Base-by-base conservation (phyloP, 768 basidiomycete genomes). In the Naematelia aurantialba region DNA sequence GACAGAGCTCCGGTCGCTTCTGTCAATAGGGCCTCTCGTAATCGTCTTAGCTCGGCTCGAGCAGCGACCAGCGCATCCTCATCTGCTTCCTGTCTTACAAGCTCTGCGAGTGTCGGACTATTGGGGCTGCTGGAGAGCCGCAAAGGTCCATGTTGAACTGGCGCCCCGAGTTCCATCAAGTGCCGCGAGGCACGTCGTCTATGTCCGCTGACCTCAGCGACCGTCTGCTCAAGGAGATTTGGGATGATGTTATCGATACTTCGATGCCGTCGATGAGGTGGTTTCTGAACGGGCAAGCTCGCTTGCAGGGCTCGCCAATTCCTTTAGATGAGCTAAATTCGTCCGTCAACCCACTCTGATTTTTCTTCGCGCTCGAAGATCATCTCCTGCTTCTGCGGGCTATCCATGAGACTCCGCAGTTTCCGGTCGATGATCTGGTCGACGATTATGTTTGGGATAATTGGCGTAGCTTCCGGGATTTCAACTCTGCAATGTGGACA, bases 351-450 rank as follows among this genome's bases (percentile, higher is more conserved):
- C 24, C 26, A 72, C 70, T 63, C 63, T 1, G 56, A 42, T 42
- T 73, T 73, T 51, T 65, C 67, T 47, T 62, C 51, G 26, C 68
- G 50, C 47, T 73, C 71, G 11, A 19, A 24, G 45, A 58, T 48
- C 61, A 66, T 66, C 12, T 60, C 65, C n/a, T 19, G 39, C 47
- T 62, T 69, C 49, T 67, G 61, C 22, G 26, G 19, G 8, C 60
- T 47, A 17, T 69, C 68, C 8, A 58, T 46, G 0, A 73, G 58
- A 21, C 49, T 42, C 3, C 45, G 51, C 11, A 73, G 56, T 47
- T 73, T 73, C 4, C 68, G 66, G 4, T 69, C 68, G 29, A 70
- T 70, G 42, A 73, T 68, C 45, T 73, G 71, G 49, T 73, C 71
- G 10, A 73, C 61, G 13, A 70, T 56, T 45, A 73, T 73, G 50